Percentiles rank a stretch among this genome's conserved stretches.
Conservation (phyloP, 1,139 yeast genomes). For the Meyerozyma athensensis region DNA sequence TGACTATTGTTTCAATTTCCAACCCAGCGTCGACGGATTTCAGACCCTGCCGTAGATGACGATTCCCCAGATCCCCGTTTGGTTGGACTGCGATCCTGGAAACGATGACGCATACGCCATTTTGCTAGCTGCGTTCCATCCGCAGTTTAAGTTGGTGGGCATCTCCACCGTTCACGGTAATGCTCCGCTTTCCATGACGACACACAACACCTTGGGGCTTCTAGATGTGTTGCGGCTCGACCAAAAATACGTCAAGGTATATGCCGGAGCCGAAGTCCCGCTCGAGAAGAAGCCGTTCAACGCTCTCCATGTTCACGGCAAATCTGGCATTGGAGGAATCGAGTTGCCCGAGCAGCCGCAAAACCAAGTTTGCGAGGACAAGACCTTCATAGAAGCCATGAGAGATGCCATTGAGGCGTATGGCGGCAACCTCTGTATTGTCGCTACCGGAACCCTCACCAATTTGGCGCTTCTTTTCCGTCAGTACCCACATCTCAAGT, state of each 20-base stretch:
- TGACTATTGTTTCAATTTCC: no score
- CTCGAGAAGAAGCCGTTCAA: constrained; percentile 42
- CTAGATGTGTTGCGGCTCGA: constrained; percentile 51
- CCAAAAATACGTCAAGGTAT: constrained; percentile 52
- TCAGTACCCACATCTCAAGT: constrained; percentile 46
- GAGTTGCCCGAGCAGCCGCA: constrained; percentile 49
- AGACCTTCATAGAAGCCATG: constrained; percentile 54
- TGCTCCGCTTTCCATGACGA: constrained; percentile 61
- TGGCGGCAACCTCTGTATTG: constrained; percentile 47
- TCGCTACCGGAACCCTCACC: constrained; percentile 74
- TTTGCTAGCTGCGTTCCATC: constrained; percentile 55
- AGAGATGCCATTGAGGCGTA: constrained; percentile 40
- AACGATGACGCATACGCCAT: constrained; percentile 86
- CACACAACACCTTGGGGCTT: constrained; percentile 64
- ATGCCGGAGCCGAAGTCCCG: constrained; percentile 60
- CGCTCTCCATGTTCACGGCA: constrained; percentile 72
- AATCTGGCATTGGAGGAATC: constrained; percentile 71
- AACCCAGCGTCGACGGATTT: no score
- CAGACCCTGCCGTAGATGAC: no score
- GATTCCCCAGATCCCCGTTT: constrained; percentile 46
- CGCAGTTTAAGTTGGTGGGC: constrained; percentile 59
- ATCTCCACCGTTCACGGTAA: constrained; percentile 83
- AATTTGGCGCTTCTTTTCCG: constrained; percentile 53
- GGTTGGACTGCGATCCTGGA: constrained; percentile 96
- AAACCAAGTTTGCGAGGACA: constrained; percentile 28